Evolutionary conservation across 306 rosid genomes (phyloP).

Genomic region (Castanea mollissima): DNA sequence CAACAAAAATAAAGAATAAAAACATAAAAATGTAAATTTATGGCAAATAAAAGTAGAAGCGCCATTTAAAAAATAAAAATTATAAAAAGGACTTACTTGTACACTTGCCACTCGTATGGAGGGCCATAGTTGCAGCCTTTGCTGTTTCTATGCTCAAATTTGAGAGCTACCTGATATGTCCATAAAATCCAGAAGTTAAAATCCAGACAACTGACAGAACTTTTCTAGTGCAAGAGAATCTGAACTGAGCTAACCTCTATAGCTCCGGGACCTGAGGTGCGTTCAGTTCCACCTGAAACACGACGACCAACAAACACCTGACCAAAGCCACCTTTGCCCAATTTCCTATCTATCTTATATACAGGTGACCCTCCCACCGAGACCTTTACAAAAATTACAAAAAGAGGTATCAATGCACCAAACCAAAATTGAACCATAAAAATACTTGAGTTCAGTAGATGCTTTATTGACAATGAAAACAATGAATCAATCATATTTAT

Average conservation of each 20-base stretch:
- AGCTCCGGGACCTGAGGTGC: conserved; percentile 66
- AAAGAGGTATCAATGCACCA: background rate
- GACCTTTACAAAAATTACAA: conserved; percentile 44
- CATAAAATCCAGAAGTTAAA: conserved; percentile 1
- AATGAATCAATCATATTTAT: background rate
- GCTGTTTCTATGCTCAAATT: conserved; percentile 95
- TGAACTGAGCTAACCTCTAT: conserved; percentile 50
- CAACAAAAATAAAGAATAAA: conserved; percentile 18
- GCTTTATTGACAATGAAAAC: background rate
- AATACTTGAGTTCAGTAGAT: background rate
- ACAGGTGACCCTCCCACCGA: conserved; percentile 89
- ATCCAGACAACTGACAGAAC: background rate
- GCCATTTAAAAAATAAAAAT: background rate
- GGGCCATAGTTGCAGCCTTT: conserved; percentile 95
- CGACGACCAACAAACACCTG: conserved; percentile 94
- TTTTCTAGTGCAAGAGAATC: conserved; percentile 4
- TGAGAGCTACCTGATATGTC: conserved; percentile 80
- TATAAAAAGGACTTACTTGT: conserved; percentile 57
- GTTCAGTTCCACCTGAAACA: conserved; percentile 73
- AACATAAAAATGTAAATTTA: background rate
- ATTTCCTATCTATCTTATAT: conserved; percentile 75
- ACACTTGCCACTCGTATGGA: conserved; percentile 98
- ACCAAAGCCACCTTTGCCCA: conserved; percentile 95
- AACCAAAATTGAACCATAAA: background rate
- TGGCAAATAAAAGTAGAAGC: background rate